Evolutionary conservation across 164 flowering plant species (phyloP).

Genomic region (Malania oleifera): DNA sequence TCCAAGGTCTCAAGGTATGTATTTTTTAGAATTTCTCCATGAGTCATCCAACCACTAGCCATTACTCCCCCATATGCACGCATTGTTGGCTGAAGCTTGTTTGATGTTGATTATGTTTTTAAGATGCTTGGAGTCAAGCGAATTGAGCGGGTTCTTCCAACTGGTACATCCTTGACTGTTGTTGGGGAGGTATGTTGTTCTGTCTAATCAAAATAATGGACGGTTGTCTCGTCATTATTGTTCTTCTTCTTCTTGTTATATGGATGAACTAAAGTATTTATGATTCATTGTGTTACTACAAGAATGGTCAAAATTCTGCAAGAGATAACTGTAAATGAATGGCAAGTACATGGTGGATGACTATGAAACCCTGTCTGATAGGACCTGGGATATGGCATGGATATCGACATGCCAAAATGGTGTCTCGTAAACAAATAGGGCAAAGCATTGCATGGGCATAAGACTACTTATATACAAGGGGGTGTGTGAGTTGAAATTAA

Average conservation of each 20-base stretch:
- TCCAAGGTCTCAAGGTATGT: slow-evolving; percentile 94
- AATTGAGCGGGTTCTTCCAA: slow-evolving; percentile 89
- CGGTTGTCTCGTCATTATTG: neutral
- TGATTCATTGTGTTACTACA: neutral
- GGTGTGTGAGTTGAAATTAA: too few species aligned
- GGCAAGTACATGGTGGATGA: neutral
- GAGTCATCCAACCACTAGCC: too few species aligned
- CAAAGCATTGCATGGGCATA: too few species aligned
- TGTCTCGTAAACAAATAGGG: too few species aligned
- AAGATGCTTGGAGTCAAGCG: slow-evolving; percentile 99
- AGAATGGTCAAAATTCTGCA: neutral
- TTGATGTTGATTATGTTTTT: slow-evolving; percentile 13
- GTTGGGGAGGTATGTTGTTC: slow-evolving; percentile 82
- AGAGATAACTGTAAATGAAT: neutral
- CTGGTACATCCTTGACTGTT: slow-evolving; percentile 84
- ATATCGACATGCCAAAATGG: too few species aligned
- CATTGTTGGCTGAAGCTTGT: neutral
- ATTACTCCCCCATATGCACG: neutral
- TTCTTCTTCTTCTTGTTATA: neutral
- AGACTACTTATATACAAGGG: too few species aligned
- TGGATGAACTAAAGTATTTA: neutral
- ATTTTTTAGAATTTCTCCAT: slow-evolving; percentile 2
- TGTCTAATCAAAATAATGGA: neutral
- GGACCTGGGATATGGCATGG: too few species aligned
- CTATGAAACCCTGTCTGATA: neutral